Conservation (phyloP, 306 rosid genomes). For the Gastrolobium villosum region DNA sequence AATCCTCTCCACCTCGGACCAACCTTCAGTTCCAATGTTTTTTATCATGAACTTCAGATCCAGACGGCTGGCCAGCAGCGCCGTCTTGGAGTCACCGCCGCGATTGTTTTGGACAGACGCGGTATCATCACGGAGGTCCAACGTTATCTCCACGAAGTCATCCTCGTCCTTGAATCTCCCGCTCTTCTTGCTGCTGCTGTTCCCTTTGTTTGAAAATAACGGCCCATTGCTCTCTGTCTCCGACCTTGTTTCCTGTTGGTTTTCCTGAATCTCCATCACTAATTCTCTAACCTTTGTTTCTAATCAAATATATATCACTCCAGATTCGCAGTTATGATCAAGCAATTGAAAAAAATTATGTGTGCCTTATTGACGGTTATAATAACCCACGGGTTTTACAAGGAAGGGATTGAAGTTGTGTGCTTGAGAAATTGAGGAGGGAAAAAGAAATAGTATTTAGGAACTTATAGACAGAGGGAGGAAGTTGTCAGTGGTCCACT, state of each 20-base stretch:
- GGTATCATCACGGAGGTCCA: slow-evolving; percentile 74
- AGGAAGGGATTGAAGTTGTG: neutral
- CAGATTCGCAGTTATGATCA: no score
- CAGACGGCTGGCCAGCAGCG: slow-evolving; percentile 65
- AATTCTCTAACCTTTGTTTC: neutral
- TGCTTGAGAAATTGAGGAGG: neutral
- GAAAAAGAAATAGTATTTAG: neutral
- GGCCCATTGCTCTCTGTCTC: slow-evolving; percentile 72
- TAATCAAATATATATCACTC: no score
- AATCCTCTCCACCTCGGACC: slow-evolving; percentile 72
- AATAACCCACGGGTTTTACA: no score
- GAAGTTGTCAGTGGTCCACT: neutral
- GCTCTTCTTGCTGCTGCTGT: slow-evolving; percentile 64
- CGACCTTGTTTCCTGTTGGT: slow-evolving; percentile 57
- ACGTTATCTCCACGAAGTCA: slow-evolving; percentile 80
- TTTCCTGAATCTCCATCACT: slow-evolving; percentile 77
- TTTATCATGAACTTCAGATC: slow-evolving; percentile 81
- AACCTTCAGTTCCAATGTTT: slow-evolving; percentile 74
- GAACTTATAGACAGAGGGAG: neutral
- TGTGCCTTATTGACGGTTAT: no score
- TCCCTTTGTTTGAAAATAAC: slow-evolving; percentile 52
- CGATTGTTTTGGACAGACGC: slow-evolving; percentile 75
- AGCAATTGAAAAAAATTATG: no score
- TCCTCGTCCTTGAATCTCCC: slow-evolving; percentile 67
- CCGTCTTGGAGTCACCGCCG: slow-evolving; percentile 79